Conservation (phyloP, 768 basidiomycete genomes). For the Kwoniella bestiolae region DNA sequence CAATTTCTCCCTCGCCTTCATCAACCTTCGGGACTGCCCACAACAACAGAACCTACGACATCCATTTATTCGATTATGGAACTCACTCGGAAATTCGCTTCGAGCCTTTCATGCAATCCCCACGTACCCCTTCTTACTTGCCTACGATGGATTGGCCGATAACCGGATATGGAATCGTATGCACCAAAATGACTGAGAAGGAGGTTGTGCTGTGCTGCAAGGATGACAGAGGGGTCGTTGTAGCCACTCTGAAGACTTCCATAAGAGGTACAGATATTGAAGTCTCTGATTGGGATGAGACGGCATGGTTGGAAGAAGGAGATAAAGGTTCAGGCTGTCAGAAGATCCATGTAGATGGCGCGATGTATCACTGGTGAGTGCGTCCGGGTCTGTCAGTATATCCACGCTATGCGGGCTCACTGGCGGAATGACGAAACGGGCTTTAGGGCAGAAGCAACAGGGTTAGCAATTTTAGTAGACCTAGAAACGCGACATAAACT, state of each 20-base stretch:
- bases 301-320: background rate
- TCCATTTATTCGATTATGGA: background rate
- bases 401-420: too few relatives aligned
- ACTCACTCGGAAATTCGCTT: slow-evolving; percentile 10
- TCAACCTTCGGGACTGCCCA: background rate
- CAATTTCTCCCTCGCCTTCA: background rate
- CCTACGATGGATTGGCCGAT: background rate
- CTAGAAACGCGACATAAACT: background rate
- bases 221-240: background rate
- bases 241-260: background rate
- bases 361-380: slow-evolving; percentile 6
- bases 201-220: background rate
- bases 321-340: background rate
- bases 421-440: too few relatives aligned
- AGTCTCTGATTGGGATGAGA: background rate
- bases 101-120: background rate
- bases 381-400: background rate
- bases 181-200: slow-evolving; percentile 2
- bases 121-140: background rate
- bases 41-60: background rate
- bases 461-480: slow-evolving; percentile 3
- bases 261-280: background rate
- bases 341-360: background rate
- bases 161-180: background rate
- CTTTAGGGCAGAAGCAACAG: slow-evolving; percentile 15